Evolutionary conservation across 768 basidiomycete genomes (phyloP), one percentile per base, ranked within the genome.

Genomic region (Favolaschia claudopus): DNA sequence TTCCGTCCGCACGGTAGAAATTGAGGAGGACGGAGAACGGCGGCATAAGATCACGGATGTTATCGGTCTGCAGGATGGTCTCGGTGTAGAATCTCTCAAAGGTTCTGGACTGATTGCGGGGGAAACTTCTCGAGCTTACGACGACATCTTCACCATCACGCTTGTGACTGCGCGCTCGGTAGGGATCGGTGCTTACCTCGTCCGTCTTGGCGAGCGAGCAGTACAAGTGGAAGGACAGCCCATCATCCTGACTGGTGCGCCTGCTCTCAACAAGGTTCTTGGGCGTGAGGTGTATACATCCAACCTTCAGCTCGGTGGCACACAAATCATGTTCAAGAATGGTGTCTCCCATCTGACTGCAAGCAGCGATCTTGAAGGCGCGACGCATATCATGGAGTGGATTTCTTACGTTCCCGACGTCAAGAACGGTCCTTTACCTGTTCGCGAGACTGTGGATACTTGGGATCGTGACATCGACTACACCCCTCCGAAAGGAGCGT

Each of bases 291-390:
- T 99, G 42, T 99, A 99, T 74, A 98, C 97, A 9, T 97, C 95
- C 52, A 99, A 99, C 75, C 76, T 99, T 66, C 97, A 99, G 74
- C 92, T 99, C 58, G 97, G 97, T 63, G 97, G 97, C 52, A 99
- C 97, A n/a, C 97, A 99, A 71, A 99, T 99, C 81, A 99, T 99
- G 97, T 92, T 95, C 87, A 98, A 98, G 87, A 99, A 99, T 71
- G 97, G 97, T 76, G 93, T 99, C 53, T 97, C 96, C 5, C 97
- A 99, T 73, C 79, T 99, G 57, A 96, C 94, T 4, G 96, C 97
- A 31, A 86, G 86, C 67, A 98, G 95, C 72, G 97, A 99, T 72
- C 79, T 99, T 31, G 93, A 99, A 74, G 97, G 97, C 57, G 95
- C 96, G 15, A 89, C 89, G 24, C 91, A 95, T 58, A 98, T 99